Percentiles rank a stretch among this genome's conserved stretches.
These are phyloP conservation scores for Bryoglossum gracile DNA, from an alignment of 495 filamentous ascomycete species.

Conservation along the genomic window DNA sequence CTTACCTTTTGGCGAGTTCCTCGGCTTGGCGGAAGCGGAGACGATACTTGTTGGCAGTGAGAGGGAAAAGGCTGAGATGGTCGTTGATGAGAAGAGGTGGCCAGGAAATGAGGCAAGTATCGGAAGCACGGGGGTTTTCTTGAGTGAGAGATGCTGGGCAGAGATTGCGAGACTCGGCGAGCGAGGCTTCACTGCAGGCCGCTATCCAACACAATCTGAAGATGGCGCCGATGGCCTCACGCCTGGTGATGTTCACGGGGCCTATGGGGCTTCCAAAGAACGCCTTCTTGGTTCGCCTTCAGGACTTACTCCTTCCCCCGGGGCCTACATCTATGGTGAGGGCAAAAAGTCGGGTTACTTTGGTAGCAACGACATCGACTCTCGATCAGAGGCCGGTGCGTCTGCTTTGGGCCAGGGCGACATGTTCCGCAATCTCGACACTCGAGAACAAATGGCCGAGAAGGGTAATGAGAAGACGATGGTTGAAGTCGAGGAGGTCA, in stretches of 20 bases:
- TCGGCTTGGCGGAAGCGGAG: slow-evolving; percentile 79
- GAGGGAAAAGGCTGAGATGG: slow-evolving; percentile 80
- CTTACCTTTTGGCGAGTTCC: slow-evolving; percentile 90
- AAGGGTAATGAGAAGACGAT: slow-evolving; percentile 88
- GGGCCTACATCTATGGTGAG: slow-evolving; percentile 52
- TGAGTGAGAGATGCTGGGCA: slow-evolving; percentile 92
- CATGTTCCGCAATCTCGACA: slow-evolving; percentile 98
- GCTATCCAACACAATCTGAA: slow-evolving; percentile 39
- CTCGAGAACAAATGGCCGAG: slow-evolving; percentile 86
- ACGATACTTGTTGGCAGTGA: slow-evolving; percentile 84
- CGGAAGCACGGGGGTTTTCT: slow-evolving; percentile 87
- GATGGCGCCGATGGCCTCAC: slow-evolving; percentile 40
- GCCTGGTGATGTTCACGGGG: slow-evolving; percentile 34
- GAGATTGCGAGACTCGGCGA: slow-evolving; percentile 76
- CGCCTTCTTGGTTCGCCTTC: slow-evolving; percentile 50
- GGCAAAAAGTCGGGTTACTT: slow-evolving; percentile 76
- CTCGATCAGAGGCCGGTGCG: slow-evolving; percentile 80
- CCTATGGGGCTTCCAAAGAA: slow-evolving; percentile 63
- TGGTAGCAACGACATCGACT: slow-evolving; percentile 72
- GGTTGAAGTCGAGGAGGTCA: slow-evolving; percentile 79
- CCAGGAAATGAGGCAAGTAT: slow-evolving; percentile 84
- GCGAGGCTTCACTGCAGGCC: slow-evolving; percentile 40
- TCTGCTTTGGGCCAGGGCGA: slow-evolving; percentile 86
- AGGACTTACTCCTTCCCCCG: slow-evolving; percentile 49
- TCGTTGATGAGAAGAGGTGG: slow-evolving; percentile 86